Percentiles rank a stretch among this genome's conserved stretches.
These are phyloP conservation scores for Stentor coeruleus DNA, from an alignment of 73 alveolate species.

Conservation along the genomic window DNA sequence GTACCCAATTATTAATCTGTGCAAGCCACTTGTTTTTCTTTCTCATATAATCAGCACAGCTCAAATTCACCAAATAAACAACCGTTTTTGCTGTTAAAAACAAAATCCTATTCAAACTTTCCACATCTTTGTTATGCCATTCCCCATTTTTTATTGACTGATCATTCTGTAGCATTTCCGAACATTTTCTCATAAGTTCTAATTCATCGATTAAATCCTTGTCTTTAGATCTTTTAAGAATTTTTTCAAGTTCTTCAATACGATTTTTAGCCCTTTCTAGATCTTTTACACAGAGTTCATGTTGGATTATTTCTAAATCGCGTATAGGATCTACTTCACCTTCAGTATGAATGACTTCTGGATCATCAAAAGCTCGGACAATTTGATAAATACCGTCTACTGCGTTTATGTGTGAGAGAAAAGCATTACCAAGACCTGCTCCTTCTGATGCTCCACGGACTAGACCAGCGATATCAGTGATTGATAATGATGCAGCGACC, in stretches of 20 bases:
- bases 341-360: constrained; percentile 91
- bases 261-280: constrained; percentile 54
- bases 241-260: constrained; percentile 82
- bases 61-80: constrained; percentile 89
- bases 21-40: constrained; percentile 92
- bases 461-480: constrained; percentile 96
- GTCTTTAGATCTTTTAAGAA: constrained; percentile 79
- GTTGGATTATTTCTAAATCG: constrained; percentile 88
- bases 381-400: constrained; percentile 96
- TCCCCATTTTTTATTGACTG: constrained; percentile 56
- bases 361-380: constrained; percentile 94
- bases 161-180: constrained; percentile 61
- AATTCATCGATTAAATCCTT: constrained; percentile 79
- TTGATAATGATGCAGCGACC: constrained; percentile 86
- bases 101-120: constrained; percentile 76
- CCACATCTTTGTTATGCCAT: constrained; percentile 93
- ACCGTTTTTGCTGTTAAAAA: constrained; percentile 97
- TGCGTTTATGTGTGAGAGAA: constrained; percentile 92
- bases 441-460: constrained; percentile 97
- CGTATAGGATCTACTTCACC: constrained; percentile 96
- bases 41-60: constrained; percentile 76
- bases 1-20: constrained; percentile 86
- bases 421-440: constrained; percentile 98
- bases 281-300: constrained; percentile 92
- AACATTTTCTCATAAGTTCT: constrained; percentile 73